Evolutionary conservation across 441 rosid species (phyloP).

Genomic region (California macrophylla): DNA sequence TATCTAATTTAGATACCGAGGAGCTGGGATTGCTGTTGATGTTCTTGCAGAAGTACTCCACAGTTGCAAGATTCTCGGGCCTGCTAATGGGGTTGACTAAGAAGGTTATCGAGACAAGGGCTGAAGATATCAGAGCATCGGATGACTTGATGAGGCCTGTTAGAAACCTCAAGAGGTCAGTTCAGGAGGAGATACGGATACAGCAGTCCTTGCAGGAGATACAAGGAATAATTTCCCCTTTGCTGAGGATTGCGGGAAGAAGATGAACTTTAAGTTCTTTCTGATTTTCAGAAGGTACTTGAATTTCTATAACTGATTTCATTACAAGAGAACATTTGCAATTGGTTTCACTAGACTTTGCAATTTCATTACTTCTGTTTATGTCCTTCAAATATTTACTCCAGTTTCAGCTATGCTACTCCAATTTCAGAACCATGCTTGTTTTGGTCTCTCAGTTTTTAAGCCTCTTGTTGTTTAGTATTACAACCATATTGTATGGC

Average conservation of each 20-base stretch:
- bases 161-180: conserved; percentile 61
- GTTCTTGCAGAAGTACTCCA: conserved; percentile 61
- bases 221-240: conserved; percentile 74
- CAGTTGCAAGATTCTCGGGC: conserved; percentile 56
- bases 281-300: neutral
- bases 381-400: neutral
- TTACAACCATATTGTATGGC: neutral
- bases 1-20: conserved; percentile 47
- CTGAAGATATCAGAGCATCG: conserved; percentile 50
- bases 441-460: neutral
- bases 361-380: neutral
- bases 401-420: neutral
- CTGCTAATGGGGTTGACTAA: conserved; percentile 61
- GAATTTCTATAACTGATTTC: neutral
- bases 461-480: neutral
- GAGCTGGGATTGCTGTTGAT: conserved; percentile 57
- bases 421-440: neutral
- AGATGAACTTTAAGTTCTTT: conserved; percentile 22
- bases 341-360: neutral
- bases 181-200: conserved; percentile 73
- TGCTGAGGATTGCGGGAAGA: conserved; percentile 60
- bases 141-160: conserved; percentile 46
- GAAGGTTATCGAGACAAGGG: conserved; percentile 62
- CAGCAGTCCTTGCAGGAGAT: conserved; percentile 70
- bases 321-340: neutral